These are phyloP conservation scores for Eucalyptus pumila DNA, from an alignment of 345 rosid genomes.

Conservation along the genomic window DNA sequence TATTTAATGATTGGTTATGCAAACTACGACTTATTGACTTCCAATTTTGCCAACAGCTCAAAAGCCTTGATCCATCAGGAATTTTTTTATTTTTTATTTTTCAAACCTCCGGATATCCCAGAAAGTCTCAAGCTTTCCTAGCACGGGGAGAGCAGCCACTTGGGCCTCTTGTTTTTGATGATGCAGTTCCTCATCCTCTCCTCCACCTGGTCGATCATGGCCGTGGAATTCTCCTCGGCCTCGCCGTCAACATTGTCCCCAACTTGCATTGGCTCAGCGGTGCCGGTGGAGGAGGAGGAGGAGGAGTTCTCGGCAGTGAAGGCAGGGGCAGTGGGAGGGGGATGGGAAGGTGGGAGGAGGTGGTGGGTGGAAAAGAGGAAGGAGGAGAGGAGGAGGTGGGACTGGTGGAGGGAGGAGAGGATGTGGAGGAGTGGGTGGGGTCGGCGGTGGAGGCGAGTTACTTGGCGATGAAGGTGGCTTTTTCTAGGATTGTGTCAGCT, in stretches of 20 bases:
- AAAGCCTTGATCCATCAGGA: too few relatives aligned
- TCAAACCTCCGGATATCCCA: too few relatives aligned
- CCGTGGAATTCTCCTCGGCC: conserved; percentile 1
- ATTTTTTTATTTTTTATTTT: too few relatives aligned
- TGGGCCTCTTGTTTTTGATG: conserved; percentile 71
- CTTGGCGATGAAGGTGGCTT: conserved; percentile 53
- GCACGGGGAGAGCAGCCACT: conserved; percentile 67
- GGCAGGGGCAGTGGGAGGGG: conserved; percentile 27
- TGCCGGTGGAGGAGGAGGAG: too few relatives aligned
- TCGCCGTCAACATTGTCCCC: conserved; percentile 41
- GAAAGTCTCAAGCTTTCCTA: too few relatives aligned
- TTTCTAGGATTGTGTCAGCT: conserved; percentile 39
- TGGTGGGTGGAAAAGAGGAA: conserved; percentile 19
- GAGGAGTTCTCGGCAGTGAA: conserved; percentile 20
- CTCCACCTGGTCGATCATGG: conserved; percentile 44
- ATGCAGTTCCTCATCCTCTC: conserved; percentile 66
- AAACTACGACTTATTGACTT: too few relatives aligned
- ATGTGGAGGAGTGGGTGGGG: conserved; percentile 36
- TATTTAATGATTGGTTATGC: too few relatives aligned
- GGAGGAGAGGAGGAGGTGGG: conserved; percentile 44
- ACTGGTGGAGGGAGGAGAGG: conserved; percentile 37
- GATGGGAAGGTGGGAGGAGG: background rate
- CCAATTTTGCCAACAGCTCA: too few relatives aligned
- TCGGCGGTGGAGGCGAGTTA: conserved; percentile 32
- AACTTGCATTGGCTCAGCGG: conserved; percentile 57